Evolutionary conservation across 805 yeast genomes (phyloP).

Genomic region (Cyberlindnera petersonii): DNA sequence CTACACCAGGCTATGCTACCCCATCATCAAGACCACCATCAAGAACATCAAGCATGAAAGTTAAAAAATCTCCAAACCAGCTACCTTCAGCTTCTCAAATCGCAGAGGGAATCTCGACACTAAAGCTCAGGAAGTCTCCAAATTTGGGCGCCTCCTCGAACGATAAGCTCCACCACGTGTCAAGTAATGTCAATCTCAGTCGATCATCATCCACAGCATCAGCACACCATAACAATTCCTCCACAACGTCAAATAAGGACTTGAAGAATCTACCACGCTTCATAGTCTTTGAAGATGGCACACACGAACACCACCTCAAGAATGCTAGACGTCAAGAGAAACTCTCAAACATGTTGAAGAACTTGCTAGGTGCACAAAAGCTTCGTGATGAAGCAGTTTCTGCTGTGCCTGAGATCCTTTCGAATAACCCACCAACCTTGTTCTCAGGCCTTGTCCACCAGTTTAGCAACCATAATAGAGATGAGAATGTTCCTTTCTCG

Average conservation of each 20-base stretch:
- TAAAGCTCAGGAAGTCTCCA: constrained; percentile 16
- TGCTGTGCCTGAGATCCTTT: constrained; percentile 66
- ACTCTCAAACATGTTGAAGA: constrained; percentile 68
- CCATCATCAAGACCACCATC: constrained; percentile 20
- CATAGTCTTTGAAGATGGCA: constrained; percentile 58
- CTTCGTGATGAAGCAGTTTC: constrained; percentile 66
- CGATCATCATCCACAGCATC: constrained; percentile 26
- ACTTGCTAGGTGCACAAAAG: constrained; percentile 69
- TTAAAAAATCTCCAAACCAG: constrained; percentile 10
- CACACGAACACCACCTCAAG: constrained; percentile 75
- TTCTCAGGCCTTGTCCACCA: constrained; percentile 65
- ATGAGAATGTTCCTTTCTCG: constrained; percentile 33
- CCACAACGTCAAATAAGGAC: constrained; percentile 5
- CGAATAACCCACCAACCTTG: constrained; percentile 61
- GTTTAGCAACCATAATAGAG: constrained; percentile 43
- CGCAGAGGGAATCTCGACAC: constrained; percentile 7
- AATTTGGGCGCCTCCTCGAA: constrained; percentile 5
- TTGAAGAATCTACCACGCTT: constrained; percentile 37
- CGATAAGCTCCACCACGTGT: constrained; percentile 8
- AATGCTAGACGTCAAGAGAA: constrained; percentile 79
- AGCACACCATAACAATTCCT: constrained; percentile 6
- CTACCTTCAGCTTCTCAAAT: background rate
- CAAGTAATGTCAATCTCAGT: constrained; percentile 16
- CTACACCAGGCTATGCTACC: constrained; percentile 13
- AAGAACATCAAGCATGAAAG: constrained; percentile 15